A percentile compares a stretch with the other conserved stretches of the same genome.
phyloP scores from a whole-genome alignment of 1,284 basidiomycete species.

The Ganoderma leucocontextum region DNA sequence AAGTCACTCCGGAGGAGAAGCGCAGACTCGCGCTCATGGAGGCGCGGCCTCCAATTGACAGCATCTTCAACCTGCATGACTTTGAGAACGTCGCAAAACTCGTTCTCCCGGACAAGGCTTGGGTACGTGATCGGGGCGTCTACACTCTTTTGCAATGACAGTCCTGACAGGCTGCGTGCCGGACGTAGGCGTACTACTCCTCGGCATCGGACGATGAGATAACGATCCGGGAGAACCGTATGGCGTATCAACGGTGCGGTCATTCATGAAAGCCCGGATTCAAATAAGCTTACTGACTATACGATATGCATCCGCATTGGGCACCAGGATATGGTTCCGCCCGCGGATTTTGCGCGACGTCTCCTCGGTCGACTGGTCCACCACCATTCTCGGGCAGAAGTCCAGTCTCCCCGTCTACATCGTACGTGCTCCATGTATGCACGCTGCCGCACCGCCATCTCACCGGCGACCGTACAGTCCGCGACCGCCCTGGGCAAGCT shows the following conservation, averaged over 20 bases:
- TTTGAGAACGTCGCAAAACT: conserved; percentile 69
- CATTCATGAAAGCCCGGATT: neutral
- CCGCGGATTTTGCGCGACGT: conserved; percentile 77
- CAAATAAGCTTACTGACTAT: neutral
- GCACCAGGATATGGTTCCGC: conserved; percentile 74
- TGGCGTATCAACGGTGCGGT: conserved; percentile 65
- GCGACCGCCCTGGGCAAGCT: conserved; percentile 90
- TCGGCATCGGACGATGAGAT: conserved; percentile 74
- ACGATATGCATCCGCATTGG: neutral
- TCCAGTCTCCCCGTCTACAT: conserved; percentile 71
- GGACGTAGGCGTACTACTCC: conserved; percentile 69
- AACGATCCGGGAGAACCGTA: conserved; percentile 73
- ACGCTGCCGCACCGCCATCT: neutral
- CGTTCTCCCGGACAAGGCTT: conserved; percentile 60
- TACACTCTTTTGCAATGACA: neutral
- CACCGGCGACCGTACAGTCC: conserved; percentile 49
- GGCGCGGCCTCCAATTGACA: conserved; percentile 60
- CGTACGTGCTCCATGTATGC: conserved; percentile 28
- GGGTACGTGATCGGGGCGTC: conserved; percentile 33
- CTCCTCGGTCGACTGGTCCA: conserved; percentile 65
- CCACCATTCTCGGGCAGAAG: conserved; percentile 64
- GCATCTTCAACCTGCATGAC: conserved; percentile 76
- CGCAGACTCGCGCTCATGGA: conserved; percentile 48
- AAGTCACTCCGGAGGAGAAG: conserved; percentile 54
- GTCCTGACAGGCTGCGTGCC: neutral